phyloP scores from a whole-genome alignment of 768 basidiomycete genomes.

The Galerina marginata region DNA sequence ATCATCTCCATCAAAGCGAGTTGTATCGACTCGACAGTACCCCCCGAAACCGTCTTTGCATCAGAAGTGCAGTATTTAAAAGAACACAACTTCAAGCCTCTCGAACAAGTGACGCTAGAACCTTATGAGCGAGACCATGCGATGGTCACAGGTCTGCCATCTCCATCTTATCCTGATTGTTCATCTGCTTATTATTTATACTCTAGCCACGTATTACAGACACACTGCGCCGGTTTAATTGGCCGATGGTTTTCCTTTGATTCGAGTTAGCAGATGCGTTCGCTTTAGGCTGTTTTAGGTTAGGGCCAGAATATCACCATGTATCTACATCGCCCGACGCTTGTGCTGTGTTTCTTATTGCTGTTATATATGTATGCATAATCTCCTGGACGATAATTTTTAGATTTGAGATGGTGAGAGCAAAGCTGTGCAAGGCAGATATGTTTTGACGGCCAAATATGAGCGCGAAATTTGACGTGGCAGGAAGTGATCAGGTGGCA shows the following conservation, averaged over 20 bases:
- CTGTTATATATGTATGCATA: slow-evolving; percentile 24
- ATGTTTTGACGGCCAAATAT: neutral
- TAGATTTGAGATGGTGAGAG: slow-evolving; percentile 3
- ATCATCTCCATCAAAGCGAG: slow-evolving; percentile 99
- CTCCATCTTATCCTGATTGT: neutral
- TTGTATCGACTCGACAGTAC: slow-evolving; percentile 96
- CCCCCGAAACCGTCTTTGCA: slow-evolving; percentile 89
- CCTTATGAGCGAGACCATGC: slow-evolving; percentile 92
- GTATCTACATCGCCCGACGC: slow-evolving; percentile 22
- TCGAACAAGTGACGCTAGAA: slow-evolving; percentile 95
- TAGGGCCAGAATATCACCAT: slow-evolving; percentile 21
- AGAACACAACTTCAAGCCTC: slow-evolving; percentile 83
- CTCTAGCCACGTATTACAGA: slow-evolving; percentile 22
- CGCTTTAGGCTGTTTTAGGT: slow-evolving; percentile 14
- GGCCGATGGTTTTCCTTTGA: slow-evolving; percentile 3
- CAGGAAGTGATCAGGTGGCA: slow-evolving; percentile 33
- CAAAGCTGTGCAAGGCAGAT: slow-evolving; percentile 8
- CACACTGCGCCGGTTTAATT: slow-evolving; percentile 12
- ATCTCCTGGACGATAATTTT: slow-evolving; percentile 17
- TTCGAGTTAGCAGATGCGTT: neutral
- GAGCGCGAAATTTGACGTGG: slow-evolving; percentile 35
- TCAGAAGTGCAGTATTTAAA: slow-evolving; percentile 84
- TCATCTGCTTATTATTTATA: slow-evolving; percentile 1
- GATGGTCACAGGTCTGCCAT: slow-evolving; percentile 74
- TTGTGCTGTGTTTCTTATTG: slow-evolving; percentile 9